These are phyloP conservation scores for Naganishia cerealis DNA, from an alignment of 1,284 basidiomycete genomes.

Conservation along the genomic window DNA sequence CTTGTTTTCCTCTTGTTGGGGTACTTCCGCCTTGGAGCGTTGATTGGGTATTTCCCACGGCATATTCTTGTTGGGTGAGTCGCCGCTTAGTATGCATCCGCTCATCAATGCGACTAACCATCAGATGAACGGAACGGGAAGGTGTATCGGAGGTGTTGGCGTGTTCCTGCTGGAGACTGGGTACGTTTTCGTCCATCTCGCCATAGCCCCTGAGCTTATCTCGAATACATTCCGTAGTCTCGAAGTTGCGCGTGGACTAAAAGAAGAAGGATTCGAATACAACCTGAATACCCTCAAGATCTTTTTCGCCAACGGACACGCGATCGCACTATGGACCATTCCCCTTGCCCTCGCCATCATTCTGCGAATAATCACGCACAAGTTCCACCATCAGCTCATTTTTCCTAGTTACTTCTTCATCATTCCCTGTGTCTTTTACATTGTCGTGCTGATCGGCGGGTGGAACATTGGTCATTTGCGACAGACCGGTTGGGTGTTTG, in stretches of 20 bases:
- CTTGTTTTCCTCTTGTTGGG: slow-evolving; percentile 86
- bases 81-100: not conserved
- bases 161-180: slow-evolving; percentile 87
- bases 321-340: slow-evolving; percentile 70
- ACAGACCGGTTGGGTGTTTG: slow-evolving; percentile 81
- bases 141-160: slow-evolving; percentile 94
- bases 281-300: slow-evolving; percentile 62
- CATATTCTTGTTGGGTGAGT: slow-evolving; percentile 85
- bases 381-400: slow-evolving; percentile 82
- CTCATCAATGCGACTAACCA: slow-evolving; percentile 11
- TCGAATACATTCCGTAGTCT: slow-evolving; percentile 57
- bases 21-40: slow-evolving; percentile 72
- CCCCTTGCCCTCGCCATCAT: slow-evolving; percentile 76
- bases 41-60: slow-evolving; percentile 94
- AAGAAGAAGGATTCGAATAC: slow-evolving; percentile 75
- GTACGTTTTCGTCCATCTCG: slow-evolving; percentile 53
- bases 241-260: slow-evolving; percentile 77
- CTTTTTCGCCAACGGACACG: slow-evolving; percentile 64
- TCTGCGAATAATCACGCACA: slow-evolving; percentile 76
- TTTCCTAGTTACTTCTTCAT: slow-evolving; percentile 87
- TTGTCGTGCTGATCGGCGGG: slow-evolving; percentile 66
- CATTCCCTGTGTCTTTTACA: slow-evolving; percentile 82
- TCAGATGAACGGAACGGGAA: slow-evolving; percentile 42
- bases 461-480: slow-evolving; percentile 67
- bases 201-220: not conserved